Base-by-base conservation (phyloP, 441 rosid genomes). In the Melastoma candidum region DNA sequence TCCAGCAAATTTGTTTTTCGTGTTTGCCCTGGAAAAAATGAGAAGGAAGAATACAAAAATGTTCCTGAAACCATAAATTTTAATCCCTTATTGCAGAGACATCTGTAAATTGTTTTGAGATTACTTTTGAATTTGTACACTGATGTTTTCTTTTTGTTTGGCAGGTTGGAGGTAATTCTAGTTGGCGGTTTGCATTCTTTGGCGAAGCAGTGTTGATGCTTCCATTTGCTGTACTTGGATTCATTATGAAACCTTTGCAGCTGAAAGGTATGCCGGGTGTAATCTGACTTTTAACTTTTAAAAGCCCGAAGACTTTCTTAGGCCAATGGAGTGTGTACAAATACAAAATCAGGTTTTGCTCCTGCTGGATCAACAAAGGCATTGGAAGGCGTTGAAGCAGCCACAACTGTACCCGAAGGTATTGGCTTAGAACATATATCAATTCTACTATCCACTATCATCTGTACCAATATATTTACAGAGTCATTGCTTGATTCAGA, bases 161-260 rank as follows among this genome's bases (percentile, higher is more conserved):
- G 57, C 60, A 92, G 97, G 85, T 89, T 49, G 96, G 99, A 54
- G 43, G 61, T 55, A 60, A 83, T 71, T 26, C 74, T 3, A 75
- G 61, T 51, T 93, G 99, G 99, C 95, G 93, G 57, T 72, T 62
- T 67, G 96, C 97, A 26, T 93, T 93, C 68, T 84, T 63, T 66
- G 93, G 92, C 13, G 99, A 89, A 67, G 96, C 99, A 59, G 61
- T 89, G 36, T 53, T 85, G 65, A 89, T 93, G 99, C 57, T 80
- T 64, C 85, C 90, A 47, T 93, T 93, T 17, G 95, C 76, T 56
- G 41, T 86, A 61, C 68, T 84, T 67, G 81, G 83, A 47, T 89
- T 87, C 58, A 64, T 75, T 12, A 77, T 89, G 70, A 93, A 84
- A 70, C 97, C 97, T 54, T 76, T 86, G 64, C 85, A 76, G 71